Conservation (phyloP, 768 basidiomycete genomes). For the Mycena pura region DNA sequence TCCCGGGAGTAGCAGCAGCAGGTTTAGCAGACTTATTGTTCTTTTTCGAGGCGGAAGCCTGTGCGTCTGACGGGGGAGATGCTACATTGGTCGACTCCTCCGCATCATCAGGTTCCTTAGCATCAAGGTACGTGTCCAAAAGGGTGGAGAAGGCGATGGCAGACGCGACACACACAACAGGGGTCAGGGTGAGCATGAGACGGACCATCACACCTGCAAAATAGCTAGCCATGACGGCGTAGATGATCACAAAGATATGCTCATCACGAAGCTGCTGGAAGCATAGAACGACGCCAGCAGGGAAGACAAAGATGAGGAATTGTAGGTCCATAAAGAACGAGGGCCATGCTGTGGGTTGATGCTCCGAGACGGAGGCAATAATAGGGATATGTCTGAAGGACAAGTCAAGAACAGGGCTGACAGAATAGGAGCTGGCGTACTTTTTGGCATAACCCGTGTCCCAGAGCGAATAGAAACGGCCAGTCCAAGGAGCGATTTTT, state of each 20-base stretch:
- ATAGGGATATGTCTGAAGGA: constrained; percentile 87
- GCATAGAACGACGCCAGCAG: constrained; percentile 92
- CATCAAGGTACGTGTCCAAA: constrained; percentile 90
- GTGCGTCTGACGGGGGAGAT: constrained; percentile 34
- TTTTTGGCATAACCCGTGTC: constrained; percentile 99
- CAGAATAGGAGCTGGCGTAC: constrained; percentile 47
- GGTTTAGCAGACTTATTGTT: constrained; percentile 58
- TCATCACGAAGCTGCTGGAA: constrained; percentile 96
- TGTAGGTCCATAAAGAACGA: constrained; percentile 99
- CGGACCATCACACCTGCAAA: constrained; percentile 99
- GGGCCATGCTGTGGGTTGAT: constrained; percentile 99
- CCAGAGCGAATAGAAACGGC: constrained; percentile 99
- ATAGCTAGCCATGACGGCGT: constrained; percentile 94
- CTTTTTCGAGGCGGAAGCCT: constrained; percentile 57
- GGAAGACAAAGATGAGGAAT: constrained; percentile 97
- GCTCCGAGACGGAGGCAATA: constrained; percentile 98
- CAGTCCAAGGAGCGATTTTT: constrained; percentile 99
- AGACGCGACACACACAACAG: constrained; percentile 92
- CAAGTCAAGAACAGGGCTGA: constrained; percentile 17
- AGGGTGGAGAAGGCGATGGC: constrained; percentile 91
- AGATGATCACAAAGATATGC: constrained; percentile 98
- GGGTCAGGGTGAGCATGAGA: constrained; percentile 96
- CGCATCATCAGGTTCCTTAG: constrained; percentile 62
- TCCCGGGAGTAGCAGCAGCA: constrained; percentile 38
- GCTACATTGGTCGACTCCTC: constrained; percentile 43